Evolutionary conservation across 2,329 filamentous ascomycete genomes (phyloP).

Genomic region (Fusarium heterosporum): DNA sequence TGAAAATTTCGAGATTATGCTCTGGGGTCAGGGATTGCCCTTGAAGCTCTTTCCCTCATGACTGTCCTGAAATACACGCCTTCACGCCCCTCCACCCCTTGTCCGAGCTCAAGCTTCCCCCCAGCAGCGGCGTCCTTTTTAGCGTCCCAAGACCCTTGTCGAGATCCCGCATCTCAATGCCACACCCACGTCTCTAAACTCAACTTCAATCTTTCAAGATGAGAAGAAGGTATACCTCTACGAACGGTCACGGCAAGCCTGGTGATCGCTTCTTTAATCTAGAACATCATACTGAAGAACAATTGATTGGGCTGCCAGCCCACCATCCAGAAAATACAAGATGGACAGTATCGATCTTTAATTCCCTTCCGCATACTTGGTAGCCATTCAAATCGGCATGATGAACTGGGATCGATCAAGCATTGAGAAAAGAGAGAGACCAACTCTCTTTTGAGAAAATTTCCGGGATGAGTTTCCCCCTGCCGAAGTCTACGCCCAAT

Average conservation of each 20-base stretch:
- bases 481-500: constrained; percentile 35
- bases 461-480: constrained; percentile 22
- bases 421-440: constrained; percentile 28
- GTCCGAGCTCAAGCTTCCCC: constrained; percentile 38
- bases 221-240: constrained; percentile 33
- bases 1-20: constrained; percentile 47
- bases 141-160: constrained; percentile 47
- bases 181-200: constrained; percentile 48
- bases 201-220: constrained; percentile 43
- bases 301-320: neutral
- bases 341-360: constrained; percentile 1
- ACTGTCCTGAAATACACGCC: constrained; percentile 32
- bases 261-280: neutral
- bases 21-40: constrained; percentile 44
- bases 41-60: constrained; percentile 26
- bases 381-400: constrained; percentile 20
- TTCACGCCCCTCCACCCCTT: constrained; percentile 39
- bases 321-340: neutral
- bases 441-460: constrained; percentile 21
- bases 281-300: constrained; percentile 8
- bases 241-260: constrained; percentile 10
- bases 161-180: constrained; percentile 48
- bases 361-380: neutral
- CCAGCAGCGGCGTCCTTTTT: constrained; percentile 46
- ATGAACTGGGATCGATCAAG: constrained; percentile 17